phyloP scores from a whole-genome alignment of 1,139 yeast genomes.

The Tardiomyces digboiensis region DNA sequence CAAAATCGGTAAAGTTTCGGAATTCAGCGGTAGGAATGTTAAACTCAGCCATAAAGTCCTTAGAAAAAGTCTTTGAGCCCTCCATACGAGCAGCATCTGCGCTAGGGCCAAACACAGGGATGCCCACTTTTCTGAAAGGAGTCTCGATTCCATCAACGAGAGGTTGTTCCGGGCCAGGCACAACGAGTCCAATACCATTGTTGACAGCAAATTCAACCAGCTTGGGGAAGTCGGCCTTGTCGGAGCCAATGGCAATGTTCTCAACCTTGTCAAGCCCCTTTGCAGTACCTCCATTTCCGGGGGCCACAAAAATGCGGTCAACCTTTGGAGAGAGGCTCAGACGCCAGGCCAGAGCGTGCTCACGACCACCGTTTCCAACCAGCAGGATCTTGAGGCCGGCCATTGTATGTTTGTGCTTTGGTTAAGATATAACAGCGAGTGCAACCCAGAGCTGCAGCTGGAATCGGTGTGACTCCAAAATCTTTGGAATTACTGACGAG shows the following conservation, averaged over 20 bases:
- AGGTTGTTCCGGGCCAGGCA: constrained; percentile 99
- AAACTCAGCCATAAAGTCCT: constrained; percentile 88
- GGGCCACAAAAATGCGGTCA: constrained; percentile 74
- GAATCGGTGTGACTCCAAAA: too few species aligned
- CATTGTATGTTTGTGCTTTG: too few species aligned
- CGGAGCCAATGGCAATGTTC: constrained; percentile 60
- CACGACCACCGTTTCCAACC: constrained; percentile 98
- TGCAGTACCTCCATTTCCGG: constrained; percentile 94
- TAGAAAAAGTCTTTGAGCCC: constrained; percentile 93
- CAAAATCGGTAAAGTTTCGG: constrained; percentile 68
- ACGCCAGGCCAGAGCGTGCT: constrained; percentile 94
- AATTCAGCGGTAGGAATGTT: constrained; percentile 91
- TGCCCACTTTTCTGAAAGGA: constrained; percentile 62
- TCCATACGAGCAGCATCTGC: constrained; percentile 89
- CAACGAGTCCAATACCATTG: constrained; percentile 59
- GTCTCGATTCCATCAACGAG: constrained; percentile 85
- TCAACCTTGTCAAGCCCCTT: constrained; percentile 44
- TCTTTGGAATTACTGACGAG: too few species aligned
- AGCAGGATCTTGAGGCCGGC: constrained; percentile 52
- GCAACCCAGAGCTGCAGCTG: too few species aligned
- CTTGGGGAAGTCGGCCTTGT: constrained; percentile 32
- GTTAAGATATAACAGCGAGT: too few species aligned
- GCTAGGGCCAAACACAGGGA: constrained; percentile 95
- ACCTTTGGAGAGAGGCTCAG: constrained; percentile 72
- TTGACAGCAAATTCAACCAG: constrained; percentile 58